phyloP scores from a whole-genome alignment of 257 asterid species.

The Salvia splendens region DNA sequence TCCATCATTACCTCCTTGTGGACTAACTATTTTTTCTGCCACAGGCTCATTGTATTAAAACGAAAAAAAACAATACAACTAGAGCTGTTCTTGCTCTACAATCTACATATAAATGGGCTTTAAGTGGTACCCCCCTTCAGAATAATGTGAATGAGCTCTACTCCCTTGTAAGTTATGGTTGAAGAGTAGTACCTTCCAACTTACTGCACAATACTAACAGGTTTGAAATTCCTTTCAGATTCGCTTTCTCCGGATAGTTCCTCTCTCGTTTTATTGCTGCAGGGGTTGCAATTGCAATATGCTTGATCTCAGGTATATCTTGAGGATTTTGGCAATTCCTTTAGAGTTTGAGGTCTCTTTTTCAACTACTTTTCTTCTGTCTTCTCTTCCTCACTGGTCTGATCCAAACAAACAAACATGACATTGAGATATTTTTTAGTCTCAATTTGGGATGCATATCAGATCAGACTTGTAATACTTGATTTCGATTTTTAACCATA shows the following conservation, averaged over 20 bases:
- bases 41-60: constrained; percentile 93
- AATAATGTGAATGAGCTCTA: constrained; percentile 96
- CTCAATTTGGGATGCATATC: too few species aligned
- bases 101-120: constrained; percentile 89
- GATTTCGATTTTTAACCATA: too few species aligned
- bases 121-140: constrained; percentile 99
- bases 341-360: too few species aligned
- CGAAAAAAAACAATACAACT: constrained; percentile 75
- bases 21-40: constrained; percentile 16
- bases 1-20: not conserved
- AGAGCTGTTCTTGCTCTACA: constrained; percentile 78
- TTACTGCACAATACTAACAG: constrained; percentile 29
- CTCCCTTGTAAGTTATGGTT: constrained; percentile 75
- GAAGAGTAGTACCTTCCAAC: constrained; percentile 19
- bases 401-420: too few species aligned
- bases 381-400: too few species aligned
- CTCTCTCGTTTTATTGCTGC: constrained; percentile 88
- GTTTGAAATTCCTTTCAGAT: constrained; percentile 55
- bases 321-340: not conserved
- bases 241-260: constrained; percentile 81
- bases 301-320: constrained; percentile 73
- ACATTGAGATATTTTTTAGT: too few species aligned
- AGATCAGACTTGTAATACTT: too few species aligned
- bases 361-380: too few species aligned
- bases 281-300: constrained; percentile 88